Conservation (phyloP, 2,329 filamentous ascomycete genomes). For the Aureobasidium melanogenum region DNA sequence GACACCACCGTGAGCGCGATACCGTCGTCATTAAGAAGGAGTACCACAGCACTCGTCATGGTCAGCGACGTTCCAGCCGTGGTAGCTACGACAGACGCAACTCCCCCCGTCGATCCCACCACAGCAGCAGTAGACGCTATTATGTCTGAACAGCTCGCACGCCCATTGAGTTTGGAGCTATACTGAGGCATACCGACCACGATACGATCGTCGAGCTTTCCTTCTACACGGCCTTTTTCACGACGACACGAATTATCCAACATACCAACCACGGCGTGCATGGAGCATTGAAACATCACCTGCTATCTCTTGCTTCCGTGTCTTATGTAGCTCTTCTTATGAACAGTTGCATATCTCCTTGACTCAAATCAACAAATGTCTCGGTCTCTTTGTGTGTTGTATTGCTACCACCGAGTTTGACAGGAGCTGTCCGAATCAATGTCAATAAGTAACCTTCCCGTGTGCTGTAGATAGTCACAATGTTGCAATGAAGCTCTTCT, state of each 20-base stretch:
- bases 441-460: no score
- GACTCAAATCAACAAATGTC: neutral
- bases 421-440: no score
- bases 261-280: neutral
- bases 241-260: neutral
- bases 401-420: no score
- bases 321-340: neutral
- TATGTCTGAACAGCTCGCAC: constrained; percentile 17
- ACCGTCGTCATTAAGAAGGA: constrained; percentile 46
- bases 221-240: neutral
- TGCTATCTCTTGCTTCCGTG: neutral
- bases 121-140: constrained; percentile 22
- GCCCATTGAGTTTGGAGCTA: neutral
- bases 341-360: neutral
- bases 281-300: neutral
- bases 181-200: neutral
- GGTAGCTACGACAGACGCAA: constrained; percentile 20
- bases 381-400: neutral
- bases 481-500: no score
- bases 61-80: constrained; percentile 29
- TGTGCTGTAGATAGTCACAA: no score
- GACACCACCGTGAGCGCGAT: constrained; percentile 37
- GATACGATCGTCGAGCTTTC: neutral
- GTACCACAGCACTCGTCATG: constrained; percentile 37
- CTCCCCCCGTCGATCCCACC: constrained; percentile 14